Conservation (phyloP, 2,329 filamentous ascomycete genomes). For the Lachnellula cervina region DNA sequence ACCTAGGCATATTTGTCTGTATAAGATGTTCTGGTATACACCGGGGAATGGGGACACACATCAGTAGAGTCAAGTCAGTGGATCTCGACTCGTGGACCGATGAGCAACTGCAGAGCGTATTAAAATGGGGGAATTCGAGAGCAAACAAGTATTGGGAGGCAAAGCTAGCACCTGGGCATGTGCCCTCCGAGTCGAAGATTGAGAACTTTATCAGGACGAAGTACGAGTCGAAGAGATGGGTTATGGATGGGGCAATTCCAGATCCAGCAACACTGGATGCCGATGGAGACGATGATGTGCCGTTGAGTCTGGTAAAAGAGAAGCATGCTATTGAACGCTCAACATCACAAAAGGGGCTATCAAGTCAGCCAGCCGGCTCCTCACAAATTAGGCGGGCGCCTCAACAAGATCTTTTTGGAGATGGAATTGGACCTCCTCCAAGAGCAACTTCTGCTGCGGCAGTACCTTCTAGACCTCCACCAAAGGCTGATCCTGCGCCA, state of each 20-base stretch:
- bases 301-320: constrained; percentile 58
- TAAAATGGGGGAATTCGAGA: constrained; percentile 92
- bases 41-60: constrained; percentile 97
- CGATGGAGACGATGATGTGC: constrained; percentile 80
- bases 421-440: constrained; percentile 56
- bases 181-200: constrained; percentile 94
- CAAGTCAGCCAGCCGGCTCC: constrained; percentile 17
- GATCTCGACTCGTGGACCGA: constrained; percentile 98
- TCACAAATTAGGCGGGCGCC: constrained; percentile 39
- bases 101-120: constrained; percentile 88
- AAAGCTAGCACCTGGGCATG: constrained; percentile 84
- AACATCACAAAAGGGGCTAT: constrained; percentile 28
- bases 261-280: constrained; percentile 83
- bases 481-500: constrained; percentile 60
- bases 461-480: constrained; percentile 47
- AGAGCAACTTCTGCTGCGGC: constrained; percentile 71
- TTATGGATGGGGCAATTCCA: constrained; percentile 95
- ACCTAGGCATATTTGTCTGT: constrained; percentile 93
- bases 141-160: constrained; percentile 99
- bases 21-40: constrained; percentile 98
- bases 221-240: constrained; percentile 97
- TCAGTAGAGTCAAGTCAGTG: constrained; percentile 95
- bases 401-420: constrained; percentile 77
- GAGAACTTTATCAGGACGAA: constrained; percentile 99
- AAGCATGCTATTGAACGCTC: constrained; percentile 58